Conservation (phyloP, 768 basidiomycete genomes). For the Butyriboletus loyo region DNA sequence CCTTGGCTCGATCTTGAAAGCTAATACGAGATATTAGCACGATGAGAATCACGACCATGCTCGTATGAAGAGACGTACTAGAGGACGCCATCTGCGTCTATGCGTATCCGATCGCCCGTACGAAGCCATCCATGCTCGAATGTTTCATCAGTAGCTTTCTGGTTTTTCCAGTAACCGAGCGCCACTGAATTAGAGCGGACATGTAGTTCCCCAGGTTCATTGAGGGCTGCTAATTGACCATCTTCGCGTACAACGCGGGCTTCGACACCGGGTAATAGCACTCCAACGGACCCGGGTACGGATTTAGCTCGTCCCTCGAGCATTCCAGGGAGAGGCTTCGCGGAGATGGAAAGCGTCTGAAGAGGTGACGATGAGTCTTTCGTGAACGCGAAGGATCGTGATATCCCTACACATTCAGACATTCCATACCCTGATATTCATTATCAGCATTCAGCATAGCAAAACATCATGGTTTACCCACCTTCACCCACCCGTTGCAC, state of each 20-base stretch:
- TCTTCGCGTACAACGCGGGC: constrained; percentile 60
- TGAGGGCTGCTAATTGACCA: constrained; percentile 47
- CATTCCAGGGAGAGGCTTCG: constrained; percentile 42
- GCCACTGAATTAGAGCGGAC: constrained; percentile 54
- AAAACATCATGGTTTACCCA: constrained; percentile 21
- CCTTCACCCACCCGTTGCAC: constrained; percentile 44
- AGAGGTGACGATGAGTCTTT: neutral
- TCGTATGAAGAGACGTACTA: constrained; percentile 44
- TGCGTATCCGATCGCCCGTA: constrained; percentile 70
- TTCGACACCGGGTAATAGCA: constrained; percentile 62
- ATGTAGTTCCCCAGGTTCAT: constrained; percentile 68
- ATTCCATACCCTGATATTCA: constrained; percentile 60
- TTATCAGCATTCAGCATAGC: constrained; percentile 2
- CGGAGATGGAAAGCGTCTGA: constrained; percentile 55
- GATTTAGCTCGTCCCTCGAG: constrained; percentile 42
- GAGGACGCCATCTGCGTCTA: constrained; percentile 58
- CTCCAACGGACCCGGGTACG: constrained; percentile 48
- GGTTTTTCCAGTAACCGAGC: constrained; percentile 72
- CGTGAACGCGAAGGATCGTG: neutral
- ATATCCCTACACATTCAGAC: constrained; percentile 56
- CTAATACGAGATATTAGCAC: constrained; percentile 31
- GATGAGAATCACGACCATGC: neutral
- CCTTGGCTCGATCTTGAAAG: constrained; percentile 77
- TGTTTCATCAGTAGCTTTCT: constrained; percentile 60
- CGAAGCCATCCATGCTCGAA: constrained; percentile 70